Evolutionary conservation across 179 eudicot genomes (phyloP).

Genomic region (Silene coronaria): DNA sequence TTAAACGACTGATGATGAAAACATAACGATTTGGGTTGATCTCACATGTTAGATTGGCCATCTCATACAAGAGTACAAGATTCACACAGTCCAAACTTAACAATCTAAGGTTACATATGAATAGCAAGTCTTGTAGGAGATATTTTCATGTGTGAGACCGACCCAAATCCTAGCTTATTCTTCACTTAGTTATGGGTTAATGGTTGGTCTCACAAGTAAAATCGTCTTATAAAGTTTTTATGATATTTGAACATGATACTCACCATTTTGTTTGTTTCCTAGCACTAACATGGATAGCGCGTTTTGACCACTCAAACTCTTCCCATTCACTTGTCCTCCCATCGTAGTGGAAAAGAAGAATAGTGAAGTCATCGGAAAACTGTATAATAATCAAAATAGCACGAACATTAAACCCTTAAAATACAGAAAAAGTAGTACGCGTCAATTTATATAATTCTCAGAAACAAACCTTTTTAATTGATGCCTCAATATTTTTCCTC

Average conservation of each 20-base stretch:
- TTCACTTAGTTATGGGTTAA: neutral
- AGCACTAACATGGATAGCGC: conserved; percentile 57
- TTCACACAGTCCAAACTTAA: neutral
- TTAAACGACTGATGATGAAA: neutral
- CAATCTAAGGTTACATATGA: no score
- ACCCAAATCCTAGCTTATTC: no score
- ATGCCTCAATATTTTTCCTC: conserved; percentile 33
- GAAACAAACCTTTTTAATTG: conserved; percentile 39
- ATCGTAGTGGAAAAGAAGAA: conserved; percentile 60
- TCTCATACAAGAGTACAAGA: neutral
- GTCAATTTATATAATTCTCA: neutral
- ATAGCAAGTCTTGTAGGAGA: no score
- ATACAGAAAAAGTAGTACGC: neutral
- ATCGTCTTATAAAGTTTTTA: neutral
- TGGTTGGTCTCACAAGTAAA: neutral
- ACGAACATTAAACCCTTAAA: neutral
- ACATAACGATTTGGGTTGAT: neutral
- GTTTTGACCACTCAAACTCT: conserved; percentile 60
- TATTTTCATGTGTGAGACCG: no score
- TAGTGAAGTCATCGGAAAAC: conserved; percentile 46
- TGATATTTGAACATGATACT: conserved; percentile 5
- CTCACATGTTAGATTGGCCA: neutral
- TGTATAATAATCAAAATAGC: conserved; percentile 10
- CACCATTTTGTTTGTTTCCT: conserved; percentile 68
- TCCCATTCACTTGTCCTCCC: conserved; percentile 61